Base-by-base conservation (phyloP, 805 yeast species). In the Lachancea nothofagi region DNA sequence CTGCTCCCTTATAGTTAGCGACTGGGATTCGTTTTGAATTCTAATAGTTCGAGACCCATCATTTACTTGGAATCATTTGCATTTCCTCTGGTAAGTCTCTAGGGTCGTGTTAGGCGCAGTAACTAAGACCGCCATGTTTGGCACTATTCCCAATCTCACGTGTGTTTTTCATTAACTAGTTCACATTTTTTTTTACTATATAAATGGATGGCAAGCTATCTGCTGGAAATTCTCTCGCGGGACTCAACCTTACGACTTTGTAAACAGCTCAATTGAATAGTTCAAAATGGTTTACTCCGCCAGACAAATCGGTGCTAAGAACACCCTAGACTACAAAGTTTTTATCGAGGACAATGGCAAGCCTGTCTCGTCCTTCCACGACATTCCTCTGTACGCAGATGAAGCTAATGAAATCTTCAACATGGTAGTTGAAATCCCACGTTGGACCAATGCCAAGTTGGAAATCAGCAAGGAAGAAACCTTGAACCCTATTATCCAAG, bases 371-470 rank as follows among this genome's bases (percentile, higher is more conserved):
- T 85, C 97, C 40, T 88, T 90, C 86, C 98, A 93, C 62, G 94
- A 83, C 61, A 78, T 84, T 50, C 93, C 94, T 48, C 75, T 93
- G 64, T 89, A 81, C 59, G 97, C 97, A 56, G 93, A 90, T 69
- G 85, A 87, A 64, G 89, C 85, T 61, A 83, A 85, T 72, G 80
- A 89, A 58, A 76, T 89, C 55, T 72, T 83, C 53, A 84, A 83
- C 75, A 82, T 86, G 84, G 74, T 93, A 55, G 97, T 93, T 48
- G 98, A 93, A 70, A 88, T 93, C 51, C 98, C 98, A 62, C 83
- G 97, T 68, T 90, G 97, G 97, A 77, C 95, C 60, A 93, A 93
- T 64, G 97, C 97, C 50, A 93, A 93, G 74, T 74, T 89, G 65
- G 98, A 93, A 69, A 88, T 89, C 67, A 77, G 83, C 65, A 89